Evolutionary conservation across 2,329 filamentous ascomycete genomes (phyloP).

Genomic region (Myriosclerotinia curreyana): DNA sequence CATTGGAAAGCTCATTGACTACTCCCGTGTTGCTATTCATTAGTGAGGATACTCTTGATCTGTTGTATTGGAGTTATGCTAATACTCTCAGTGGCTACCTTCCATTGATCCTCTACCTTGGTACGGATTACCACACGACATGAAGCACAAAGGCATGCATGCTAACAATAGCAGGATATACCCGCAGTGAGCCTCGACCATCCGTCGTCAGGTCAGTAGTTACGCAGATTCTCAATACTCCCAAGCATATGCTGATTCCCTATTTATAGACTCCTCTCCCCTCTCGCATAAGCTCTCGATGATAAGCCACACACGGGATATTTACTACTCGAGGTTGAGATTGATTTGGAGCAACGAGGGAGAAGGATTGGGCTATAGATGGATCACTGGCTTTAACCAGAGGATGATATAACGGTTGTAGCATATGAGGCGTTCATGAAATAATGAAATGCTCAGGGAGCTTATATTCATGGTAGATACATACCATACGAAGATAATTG

Average conservation of each 20-base stretch:
- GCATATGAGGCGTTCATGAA: constrained; percentile 36
- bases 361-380: not conserved
- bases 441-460: constrained; percentile 22
- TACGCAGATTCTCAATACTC: not conserved
- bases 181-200: constrained; percentile 87
- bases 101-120: constrained; percentile 93
- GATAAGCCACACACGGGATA: constrained; percentile 12
- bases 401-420: constrained; percentile 24
- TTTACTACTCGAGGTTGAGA: constrained; percentile 5
- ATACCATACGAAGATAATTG: constrained; percentile 33
- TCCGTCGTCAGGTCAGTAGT: constrained; percentile 64
- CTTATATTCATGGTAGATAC: constrained; percentile 22
- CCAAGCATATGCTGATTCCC: constrained; percentile 24
- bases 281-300: constrained; percentile 52
- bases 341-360: not conserved
- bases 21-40: constrained; percentile 90
- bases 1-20: constrained; percentile 93
- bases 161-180: constrained; percentile 65
- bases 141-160: constrained; percentile 9
- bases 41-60: constrained; percentile 61
- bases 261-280: constrained; percentile 55
- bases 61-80: constrained; percentile 33
- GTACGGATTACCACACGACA: constrained; percentile 49
- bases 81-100: constrained; percentile 75
- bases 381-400: not conserved